phyloP scores from a whole-genome alignment of 148 eudicot genomes.

The Dianthus caryophyllus region DNA sequence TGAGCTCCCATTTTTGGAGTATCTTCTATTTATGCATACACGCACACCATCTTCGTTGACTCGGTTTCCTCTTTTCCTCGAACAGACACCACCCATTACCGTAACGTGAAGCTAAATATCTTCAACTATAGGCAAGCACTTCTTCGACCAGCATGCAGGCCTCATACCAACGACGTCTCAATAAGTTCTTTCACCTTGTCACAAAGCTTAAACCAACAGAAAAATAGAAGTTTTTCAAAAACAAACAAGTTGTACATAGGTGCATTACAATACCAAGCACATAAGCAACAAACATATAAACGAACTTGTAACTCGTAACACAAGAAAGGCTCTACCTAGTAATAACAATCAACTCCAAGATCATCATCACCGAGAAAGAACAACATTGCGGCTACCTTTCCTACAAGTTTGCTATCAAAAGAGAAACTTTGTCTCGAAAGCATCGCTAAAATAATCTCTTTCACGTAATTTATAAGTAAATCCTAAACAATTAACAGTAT shows the following conservation, averaged over 20 bases:
- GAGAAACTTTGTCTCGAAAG: no score
- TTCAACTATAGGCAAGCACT: slow-evolving; percentile 6
- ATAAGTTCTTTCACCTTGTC: slow-evolving; percentile 4
- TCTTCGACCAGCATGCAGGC: not conserved
- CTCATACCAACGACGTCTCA: slow-evolving; percentile 12
- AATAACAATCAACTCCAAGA: not conserved
- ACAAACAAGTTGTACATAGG: not conserved
- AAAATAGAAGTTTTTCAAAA: not conserved
- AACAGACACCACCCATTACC: slow-evolving; percentile 39
- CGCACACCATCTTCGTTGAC: slow-evolving; percentile 36
- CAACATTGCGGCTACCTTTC: not conserved
- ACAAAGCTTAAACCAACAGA: slow-evolving; percentile 13
- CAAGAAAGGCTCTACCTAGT: not conserved
- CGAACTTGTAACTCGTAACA: not conserved
- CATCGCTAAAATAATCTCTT: no score
- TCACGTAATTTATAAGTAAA: no score
- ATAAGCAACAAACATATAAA: no score
- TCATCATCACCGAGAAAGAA: not conserved
- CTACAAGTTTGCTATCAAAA: not conserved
- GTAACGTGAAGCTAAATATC: slow-evolving; percentile 3
- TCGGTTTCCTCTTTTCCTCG: slow-evolving; percentile 37
- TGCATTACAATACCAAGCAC: not conserved
- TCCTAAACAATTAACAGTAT: not conserved
- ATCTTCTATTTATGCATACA: slow-evolving; percentile 24
- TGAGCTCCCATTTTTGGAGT: slow-evolving; percentile 37